These are phyloP conservation scores for Citrus cavaleriei DNA, from an alignment of 345 rosid species.

Conservation along the genomic window DNA sequence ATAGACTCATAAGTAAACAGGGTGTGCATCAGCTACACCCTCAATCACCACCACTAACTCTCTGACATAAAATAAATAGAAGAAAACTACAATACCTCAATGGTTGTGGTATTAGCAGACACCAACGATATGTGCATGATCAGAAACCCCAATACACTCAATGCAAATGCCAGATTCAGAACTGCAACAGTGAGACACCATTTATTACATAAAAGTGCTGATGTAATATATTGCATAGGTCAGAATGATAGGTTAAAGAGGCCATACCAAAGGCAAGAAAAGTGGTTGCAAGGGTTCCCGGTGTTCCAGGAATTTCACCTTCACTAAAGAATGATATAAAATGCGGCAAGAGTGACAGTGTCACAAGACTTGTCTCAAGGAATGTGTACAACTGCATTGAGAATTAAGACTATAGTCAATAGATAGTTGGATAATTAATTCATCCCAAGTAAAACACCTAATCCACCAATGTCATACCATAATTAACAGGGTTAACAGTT, in stretches of 20 bases:
- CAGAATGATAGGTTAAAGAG: neutral
- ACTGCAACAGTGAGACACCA: constrained; percentile 44
- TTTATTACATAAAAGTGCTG: neutral
- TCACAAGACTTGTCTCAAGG: constrained; percentile 86
- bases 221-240: neutral
- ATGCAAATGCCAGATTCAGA: constrained; percentile 87
- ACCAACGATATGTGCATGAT: constrained; percentile 92
- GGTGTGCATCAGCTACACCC: neutral
- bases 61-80: neutral
- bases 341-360: constrained; percentile 77
- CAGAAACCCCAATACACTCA: constrained; percentile 91
- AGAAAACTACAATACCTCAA: constrained; percentile 57
- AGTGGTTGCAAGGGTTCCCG: constrained; percentile 90
- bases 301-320: constrained; percentile 92
- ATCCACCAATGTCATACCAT: neutral
- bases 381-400: constrained; percentile 90
- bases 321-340: constrained; percentile 90
- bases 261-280: constrained; percentile 89
- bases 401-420: constrained; percentile 11
- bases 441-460: neutral
- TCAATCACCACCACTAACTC: neutral
- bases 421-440: neutral
- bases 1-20: constrained; percentile 4
- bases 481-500: neutral
- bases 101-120: constrained; percentile 86